These are phyloP conservation scores for Infundibulicybe gibba DNA, from an alignment of 768 basidiomycete genomes.

Conservation along the genomic window DNA sequence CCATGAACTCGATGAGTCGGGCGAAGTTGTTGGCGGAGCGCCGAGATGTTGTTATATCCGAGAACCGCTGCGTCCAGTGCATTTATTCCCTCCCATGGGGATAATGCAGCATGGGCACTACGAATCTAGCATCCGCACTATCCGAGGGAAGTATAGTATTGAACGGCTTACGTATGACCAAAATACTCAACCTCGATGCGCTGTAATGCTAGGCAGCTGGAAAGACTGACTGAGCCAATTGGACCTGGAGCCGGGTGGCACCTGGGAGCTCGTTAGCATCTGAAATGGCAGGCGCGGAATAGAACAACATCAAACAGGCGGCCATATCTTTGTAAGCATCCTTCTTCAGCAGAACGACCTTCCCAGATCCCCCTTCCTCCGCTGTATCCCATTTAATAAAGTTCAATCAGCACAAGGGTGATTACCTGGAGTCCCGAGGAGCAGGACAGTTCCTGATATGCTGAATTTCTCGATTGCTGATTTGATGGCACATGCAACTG, in stretches of 20 bases:
- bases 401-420: too few relatives aligned
- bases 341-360: slow-evolving; percentile 59
- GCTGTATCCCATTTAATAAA: too few relatives aligned
- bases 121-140: neutral
- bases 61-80: slow-evolving; percentile 86
- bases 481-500: too few relatives aligned
- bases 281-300: neutral
- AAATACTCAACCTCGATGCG: slow-evolving; percentile 58
- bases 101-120: slow-evolving; percentile 75
- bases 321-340: slow-evolving; percentile 81
- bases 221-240: slow-evolving; percentile 60
- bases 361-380: slow-evolving; percentile 78
- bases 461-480: slow-evolving; percentile 56
- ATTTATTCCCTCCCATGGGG: slow-evolving; percentile 84
- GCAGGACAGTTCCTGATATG: slow-evolving; percentile 63
- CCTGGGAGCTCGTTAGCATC: slow-evolving; percentile 34
- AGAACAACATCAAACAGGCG: slow-evolving; percentile 65
- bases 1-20: slow-evolving; percentile 81
- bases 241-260: slow-evolving; percentile 84
- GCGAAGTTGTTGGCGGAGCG: slow-evolving; percentile 76
- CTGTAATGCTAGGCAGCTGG: slow-evolving; percentile 60
- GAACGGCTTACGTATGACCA: slow-evolving; percentile 61
- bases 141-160: neutral
- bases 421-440: slow-evolving; percentile 84
- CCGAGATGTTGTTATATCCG: slow-evolving; percentile 76